Evolutionary conservation across 441 rosid species (phyloP), one percentile per base, ranked within the genome.

Genomic region (Pelargonium citronellum): DNA sequence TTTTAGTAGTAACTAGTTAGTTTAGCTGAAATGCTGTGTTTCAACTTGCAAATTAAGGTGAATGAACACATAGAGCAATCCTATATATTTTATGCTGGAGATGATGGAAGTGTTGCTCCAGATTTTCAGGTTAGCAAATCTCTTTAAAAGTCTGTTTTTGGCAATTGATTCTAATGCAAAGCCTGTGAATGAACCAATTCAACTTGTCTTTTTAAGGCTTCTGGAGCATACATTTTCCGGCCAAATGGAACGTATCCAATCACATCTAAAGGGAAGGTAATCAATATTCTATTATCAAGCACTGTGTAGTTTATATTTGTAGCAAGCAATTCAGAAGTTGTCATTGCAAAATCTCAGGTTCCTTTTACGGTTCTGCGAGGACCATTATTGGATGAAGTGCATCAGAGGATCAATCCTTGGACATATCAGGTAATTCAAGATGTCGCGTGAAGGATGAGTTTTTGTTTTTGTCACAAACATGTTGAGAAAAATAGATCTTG

Each of bases 221-320:
- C 87, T 0, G 99, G 99, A 74, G 99, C 98, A 43, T 96, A 96
- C 79, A 77, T 96, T 74, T 96, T 92, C 80, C 98, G 99, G 57
- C 99, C 99, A 69, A 95, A 95, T 86, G 95, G 94, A 69, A 83
- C 96, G 71, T 85, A 73, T 84, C 82, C 70, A 51, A 73, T 95
- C 71, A 79, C 82, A 63, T 86, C 93, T 12, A 82, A 85, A 70
- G 76, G 73, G 75, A 87, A 91, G 97, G 98, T 95, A 55, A 37
- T 74, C 24, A 68, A 72, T 75, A 57, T 49, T 70, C 78, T 66
- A 30, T 69, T 65, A 71, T 75, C 57, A 1, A 27, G 58, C 71
- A 67, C 10, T 19, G 47, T 60, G 73, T 4, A 61, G 34, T 74
- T 74, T 73, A 55, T 69, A 43, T 46, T 61, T 44, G 68, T 65